Evolutionary conservation across 2,329 filamentous ascomycete genomes (phyloP), one percentile per base, ranked within the genome.

Genomic region (Dothistroma pini): DNA sequence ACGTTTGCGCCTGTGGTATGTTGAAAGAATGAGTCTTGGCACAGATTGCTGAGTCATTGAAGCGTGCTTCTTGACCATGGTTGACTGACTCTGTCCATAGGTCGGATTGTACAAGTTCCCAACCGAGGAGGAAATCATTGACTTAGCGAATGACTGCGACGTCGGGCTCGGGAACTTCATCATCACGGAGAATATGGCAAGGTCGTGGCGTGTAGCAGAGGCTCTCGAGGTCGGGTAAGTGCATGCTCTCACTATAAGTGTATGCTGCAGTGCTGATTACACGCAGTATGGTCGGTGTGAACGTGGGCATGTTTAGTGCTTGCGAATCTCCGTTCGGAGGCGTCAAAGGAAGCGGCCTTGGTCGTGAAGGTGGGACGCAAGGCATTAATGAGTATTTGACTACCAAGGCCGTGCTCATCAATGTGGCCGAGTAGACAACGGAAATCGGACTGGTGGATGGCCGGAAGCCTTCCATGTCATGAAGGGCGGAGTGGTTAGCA

Each of bases 151-250:
- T 76, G 77, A 80, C 44, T 82, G 90, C 1, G 88, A 93, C 57
- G 93, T 97, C 47, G 95, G 95, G 0, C 82, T 99, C 44, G 95
- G 93, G 0, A 93, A 91, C 0, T 97, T 97, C 79, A 96, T 99
- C 80, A 97, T 91, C 80, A 92, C 82, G 63, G 79, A 76, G 54
- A 84, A 87, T 66, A 70, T 88, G 9, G 80, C 82, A 65, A 76
- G 85, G 32, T 79, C 81, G 58, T 87, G 85, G 75, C 77, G 85
- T 41, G 80, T 87, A 52, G 84, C 85, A 0, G 85, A 87, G 69
- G 82, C 83, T n/a, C 78, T 96, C 38, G 89, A 96, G 74, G 89
- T 93, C 0, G 91, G 91, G 35, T 59, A 25, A 54, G 51, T 38
- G n/a, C 10, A 21, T 31, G 25, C 6, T 55, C 1, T 16, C 25